Conservation (phyloP, 306 rosid genomes). For the Gastrolobium bilobum region DNA sequence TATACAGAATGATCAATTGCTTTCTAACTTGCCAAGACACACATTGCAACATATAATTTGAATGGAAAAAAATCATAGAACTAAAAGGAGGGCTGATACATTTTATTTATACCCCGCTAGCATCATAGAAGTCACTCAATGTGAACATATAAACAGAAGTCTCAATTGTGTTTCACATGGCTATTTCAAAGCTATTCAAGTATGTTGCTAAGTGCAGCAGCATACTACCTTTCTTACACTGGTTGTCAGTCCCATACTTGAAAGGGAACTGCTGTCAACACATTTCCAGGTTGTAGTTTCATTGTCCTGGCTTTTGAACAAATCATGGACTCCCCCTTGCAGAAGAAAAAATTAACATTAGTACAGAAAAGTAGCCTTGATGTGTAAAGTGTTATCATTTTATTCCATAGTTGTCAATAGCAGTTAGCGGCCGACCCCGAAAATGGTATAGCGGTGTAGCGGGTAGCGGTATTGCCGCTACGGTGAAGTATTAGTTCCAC, state of each 20-base stretch:
- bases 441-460: too few relatives aligned
- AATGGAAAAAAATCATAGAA: background rate
- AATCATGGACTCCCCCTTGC: slow-evolving; percentile 56
- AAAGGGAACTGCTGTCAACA: slow-evolving; percentile 68
- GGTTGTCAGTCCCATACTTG: slow-evolving; percentile 84
- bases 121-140: too few relatives aligned
- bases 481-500: too few relatives aligned
- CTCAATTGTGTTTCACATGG: background rate
- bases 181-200: background rate
- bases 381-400: background rate
- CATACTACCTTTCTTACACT: slow-evolving; percentile 85
- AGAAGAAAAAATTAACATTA: slow-evolving; percentile 29
- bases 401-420: too few relatives aligned
- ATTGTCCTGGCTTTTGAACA: slow-evolving; percentile 53
- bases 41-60: background rate
- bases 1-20: background rate
- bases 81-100: too few relatives aligned
- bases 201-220: slow-evolving; percentile 22
- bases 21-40: background rate
- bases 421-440: too few relatives aligned
- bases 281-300: slow-evolving; percentile 73
- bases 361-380: slow-evolving; percentile 18
- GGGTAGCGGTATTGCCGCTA: too few relatives aligned
- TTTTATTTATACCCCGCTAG: too few relatives aligned
- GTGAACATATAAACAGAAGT: too few relatives aligned